Evolutionary conservation across 2,329 filamentous ascomycete genomes (phyloP), one percentile per base, ranked within the genome.

Genomic region (Aspergillus neoniger): DNA sequence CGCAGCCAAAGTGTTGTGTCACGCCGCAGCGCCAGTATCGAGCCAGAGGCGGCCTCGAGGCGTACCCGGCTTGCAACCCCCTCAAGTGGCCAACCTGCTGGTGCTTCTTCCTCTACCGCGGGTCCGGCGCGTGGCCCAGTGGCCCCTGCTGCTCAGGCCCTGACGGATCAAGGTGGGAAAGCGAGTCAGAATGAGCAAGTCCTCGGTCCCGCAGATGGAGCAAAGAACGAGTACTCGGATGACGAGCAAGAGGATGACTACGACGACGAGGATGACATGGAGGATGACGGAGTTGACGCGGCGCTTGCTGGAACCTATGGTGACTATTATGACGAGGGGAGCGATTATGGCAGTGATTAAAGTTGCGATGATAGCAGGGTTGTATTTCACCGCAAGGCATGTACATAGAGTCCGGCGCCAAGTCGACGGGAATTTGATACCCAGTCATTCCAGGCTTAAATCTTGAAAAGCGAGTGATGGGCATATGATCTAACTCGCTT

Each of bases 291-390:
- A 17, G 49, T 77, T 36, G 72, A 77, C 6, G 74, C 69, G 41
- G 75, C 76, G 6, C 76, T 78, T 65, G 71, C 75, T 23, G 76
- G 76, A 9, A 68, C 70, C 7, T 78, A 77, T 48, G 65, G 65
- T 12, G 66, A 71, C 58, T 70, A 73, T 54, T 70, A 74, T 25
- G 67, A 71, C 51, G 71, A 73, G 25, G 71, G 63, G n/a, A 72
- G 70, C 55, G 75, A 76, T 48, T 72, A 76, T 58, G 70, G 71
- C 57, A 72, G 68, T 62, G 70, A 75, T 61, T 70, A 60, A 60
- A 36, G 61, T 57, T 21, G 52, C 50, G n/a, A 21, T 52, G 23
- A 57, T 32, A 9, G 41, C 52, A 61, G 53, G 60, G 52, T 54
- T 25, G 48, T 8, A 53, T n/a, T 50, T 30, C 25, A 57, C 50